These are phyloP conservation scores for Entomophthora muscae DNA, from an alignment of 371 early-diverging fungal species.

Conservation along the genomic window DNA sequence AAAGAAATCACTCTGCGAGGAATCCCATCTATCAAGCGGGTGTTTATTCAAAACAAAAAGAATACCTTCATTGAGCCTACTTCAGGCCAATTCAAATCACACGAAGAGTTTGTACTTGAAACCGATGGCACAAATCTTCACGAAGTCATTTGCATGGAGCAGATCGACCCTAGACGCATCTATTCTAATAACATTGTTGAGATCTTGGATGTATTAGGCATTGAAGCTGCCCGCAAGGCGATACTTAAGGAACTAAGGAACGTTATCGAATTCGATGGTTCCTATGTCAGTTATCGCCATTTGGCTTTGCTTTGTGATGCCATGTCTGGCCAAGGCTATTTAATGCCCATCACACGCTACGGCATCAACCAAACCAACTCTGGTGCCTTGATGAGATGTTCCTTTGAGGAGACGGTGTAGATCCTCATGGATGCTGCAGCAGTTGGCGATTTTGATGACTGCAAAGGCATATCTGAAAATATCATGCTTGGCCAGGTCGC, in stretches of 20 bases:
- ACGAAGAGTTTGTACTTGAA: conserved; percentile 72
- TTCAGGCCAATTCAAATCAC: conserved; percentile 45
- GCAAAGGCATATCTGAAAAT: conserved; percentile 96
- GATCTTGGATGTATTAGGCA: conserved; percentile 88
- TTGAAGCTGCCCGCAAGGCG: conserved; percentile 93
- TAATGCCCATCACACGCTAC: conserved; percentile 98
- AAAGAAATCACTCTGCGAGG: conserved; percentile 80
- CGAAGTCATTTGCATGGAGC: conserved; percentile 51
- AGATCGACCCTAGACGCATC: conserved; percentile 82
- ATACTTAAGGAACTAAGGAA: conserved; percentile 83
- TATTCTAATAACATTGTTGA: too few species aligned
- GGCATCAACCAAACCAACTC: conserved; percentile 97
- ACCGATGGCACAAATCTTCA: too few species aligned
- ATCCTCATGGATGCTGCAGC: too few species aligned
- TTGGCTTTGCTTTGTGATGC: conserved; percentile 92
- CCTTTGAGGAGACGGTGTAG: too few species aligned
- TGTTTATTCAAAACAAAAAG: conserved; percentile 78
- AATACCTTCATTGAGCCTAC: conserved; percentile 20
- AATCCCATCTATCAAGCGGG: conserved; percentile 73
- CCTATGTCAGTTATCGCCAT: conserved; percentile 98
- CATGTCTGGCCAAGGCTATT: conserved; percentile 92
- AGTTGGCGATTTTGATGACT: too few species aligned
- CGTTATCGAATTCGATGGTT: conserved; percentile 97
- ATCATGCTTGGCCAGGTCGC: conserved; percentile 98
- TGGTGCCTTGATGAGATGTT: too few species aligned